Base-by-base conservation (phyloP, 805 yeast species). In the Saccharomycopsis javanensis region DNA sequence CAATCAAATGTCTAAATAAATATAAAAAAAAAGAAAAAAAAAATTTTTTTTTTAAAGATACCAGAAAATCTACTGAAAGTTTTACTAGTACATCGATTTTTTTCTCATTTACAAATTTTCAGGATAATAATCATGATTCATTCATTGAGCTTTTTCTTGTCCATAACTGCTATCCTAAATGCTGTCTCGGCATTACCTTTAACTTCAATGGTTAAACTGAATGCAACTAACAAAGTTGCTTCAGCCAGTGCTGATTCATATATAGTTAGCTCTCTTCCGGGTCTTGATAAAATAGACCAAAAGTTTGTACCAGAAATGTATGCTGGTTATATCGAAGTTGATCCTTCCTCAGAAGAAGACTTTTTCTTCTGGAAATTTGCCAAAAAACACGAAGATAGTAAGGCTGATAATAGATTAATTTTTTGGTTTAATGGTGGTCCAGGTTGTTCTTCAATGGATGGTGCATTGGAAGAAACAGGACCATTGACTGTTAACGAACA, bases 361-460 rank as follows among this genome's bases (percentile, higher is more conserved):
- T 77, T 87, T 65, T 90, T 86, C 66, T 90, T 88, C 67, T 88
- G 96, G 96, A 81, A 79, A 65, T 84, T 83, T 56, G 3, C 28
- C 7, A 20, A 20, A n/a, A 50, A 7, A 15, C 50, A 27, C 5
- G 25, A 13, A n/a, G 48, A 42, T 20, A 42, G 25, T 20, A 16
- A 45, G 4, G 57, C 60, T 5, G 56, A 64, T 42, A 72, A 76
- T 62, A 76, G 76, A 61, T 75, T 86, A 23, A 77, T 86, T 7
- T 77, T 94, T 56, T 94, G 99, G 98, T 76, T 94, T 23, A 94
- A 94, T 68, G 99, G 99, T 42, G 99, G 99, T 0, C 99, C 99
- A 0, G 99, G 99, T 0, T 94, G 99, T 69, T 90, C 97, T 1
- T 90, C 97, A 0, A 82, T 92, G 94, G 99, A 94, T 70, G 99